A percentile compares a stretch with the other conserved stretches of the same genome.
These are phyloP conservation scores for Ocimum tenuiflorum DNA, from an alignment of 257 asterid genomes.

Conservation along the genomic window DNA sequence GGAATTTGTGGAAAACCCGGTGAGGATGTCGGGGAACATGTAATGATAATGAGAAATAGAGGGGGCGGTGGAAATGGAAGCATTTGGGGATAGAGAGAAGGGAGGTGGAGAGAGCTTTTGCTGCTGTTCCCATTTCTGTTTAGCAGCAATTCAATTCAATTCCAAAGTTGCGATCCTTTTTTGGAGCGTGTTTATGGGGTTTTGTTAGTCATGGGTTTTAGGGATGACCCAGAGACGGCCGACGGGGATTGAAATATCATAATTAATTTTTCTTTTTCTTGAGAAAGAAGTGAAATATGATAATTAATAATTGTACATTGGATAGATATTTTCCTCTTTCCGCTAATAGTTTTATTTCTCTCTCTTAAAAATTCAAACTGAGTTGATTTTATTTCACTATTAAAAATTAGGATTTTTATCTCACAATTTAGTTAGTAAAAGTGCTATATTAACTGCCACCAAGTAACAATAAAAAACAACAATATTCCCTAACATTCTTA, in stretches of 20 bases:
- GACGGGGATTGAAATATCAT: too few relatives aligned
- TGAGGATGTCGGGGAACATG: constrained; percentile 17
- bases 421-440: too few relatives aligned
- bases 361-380: too few relatives aligned
- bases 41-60: constrained; percentile 27
- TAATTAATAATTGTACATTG: not conserved
- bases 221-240: too few relatives aligned
- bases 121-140: constrained; percentile 38
- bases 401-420: too few relatives aligned
- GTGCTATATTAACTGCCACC: too few relatives aligned
- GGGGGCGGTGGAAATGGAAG: constrained; percentile 34
- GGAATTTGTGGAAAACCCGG: constrained; percentile 45
- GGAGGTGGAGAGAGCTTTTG: constrained; percentile 46
- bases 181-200: constrained; percentile 15
- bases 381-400: too few relatives aligned
- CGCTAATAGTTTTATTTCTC: too few relatives aligned
- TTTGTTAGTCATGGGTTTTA: not conserved
- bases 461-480: too few relatives aligned
- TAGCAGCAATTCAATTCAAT: not conserved
- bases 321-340: too few relatives aligned
- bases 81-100: constrained; percentile 44
- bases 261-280: too few relatives aligned
- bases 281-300: not conserved
- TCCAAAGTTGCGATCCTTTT: constrained; percentile 1
- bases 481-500: too few relatives aligned